Base-by-base conservation (phyloP, 192 early-diverging fungal genomes). In the Dispira simplex region DNA sequence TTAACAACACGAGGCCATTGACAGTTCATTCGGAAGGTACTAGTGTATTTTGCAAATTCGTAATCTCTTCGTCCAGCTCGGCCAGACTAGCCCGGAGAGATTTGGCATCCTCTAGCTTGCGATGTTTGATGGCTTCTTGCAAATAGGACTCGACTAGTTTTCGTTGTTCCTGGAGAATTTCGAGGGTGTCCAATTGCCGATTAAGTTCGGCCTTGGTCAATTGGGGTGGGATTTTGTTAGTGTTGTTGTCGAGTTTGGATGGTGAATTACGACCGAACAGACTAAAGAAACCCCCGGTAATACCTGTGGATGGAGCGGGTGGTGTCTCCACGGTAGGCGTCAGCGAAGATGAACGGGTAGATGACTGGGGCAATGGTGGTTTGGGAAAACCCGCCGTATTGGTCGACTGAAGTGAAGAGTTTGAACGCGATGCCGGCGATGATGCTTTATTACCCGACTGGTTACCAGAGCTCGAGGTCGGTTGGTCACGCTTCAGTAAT, bases 101-200 rank as follows among this genome's bases (percentile, higher is more conserved):
- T 57, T 73, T 71, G 0, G 82, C 84, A 69, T 90, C 88, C n/a
- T 90, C 88, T 65, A 86, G 75, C 45, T 81, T 77, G 23, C 86
- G 78, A 46, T 85, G 80, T 9, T 67, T 56, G 28, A 77, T 79
- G 0, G 88, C 88, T 9, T 87, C 81, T 14, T 72, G 56, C 20
- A 90, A 82, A 51, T 79, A 90, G 0, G 77, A 80, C 43, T 83
- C 70, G 0, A 90, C 84, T 0, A 77, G 69, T 25, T 68, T 72
- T 11, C 82, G 70, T 67, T 90, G 88, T 66, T 90, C 88, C 44
- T 81, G 78, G 62, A 85, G 76, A 13, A 85, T 78, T 10, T 76
- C 72, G n/a, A 88, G 63, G 23, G 62, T 64, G 32, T 75, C 62
- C 55, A 72, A 69, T 53, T 75, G 73, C n/a, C 66, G 27, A 16